These are phyloP conservation scores for Penicillium oxalicum DNA, from an alignment of 2,329 filamentous ascomycete genomes.

Conservation along the genomic window DNA sequence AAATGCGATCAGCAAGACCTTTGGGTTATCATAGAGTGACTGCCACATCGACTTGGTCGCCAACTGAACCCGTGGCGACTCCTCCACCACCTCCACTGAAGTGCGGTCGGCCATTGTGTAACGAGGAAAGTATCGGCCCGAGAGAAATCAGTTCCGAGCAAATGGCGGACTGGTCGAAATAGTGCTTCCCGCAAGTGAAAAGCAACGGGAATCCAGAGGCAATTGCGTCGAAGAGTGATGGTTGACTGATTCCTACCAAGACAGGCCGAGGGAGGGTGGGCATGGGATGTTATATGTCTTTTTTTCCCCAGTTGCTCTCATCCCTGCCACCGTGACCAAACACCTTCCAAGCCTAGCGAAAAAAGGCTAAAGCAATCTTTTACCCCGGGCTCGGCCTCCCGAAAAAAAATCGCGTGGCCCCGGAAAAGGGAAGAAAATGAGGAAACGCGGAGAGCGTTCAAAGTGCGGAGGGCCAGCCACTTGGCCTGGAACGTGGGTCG, in stretches of 20 bases:
- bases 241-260: not conserved
- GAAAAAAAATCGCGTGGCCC: constrained; percentile 11
- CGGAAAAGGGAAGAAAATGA: constrained; percentile 6
- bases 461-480: constrained; percentile 10
- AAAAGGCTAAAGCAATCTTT: constrained; percentile 7
- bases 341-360: not conserved
- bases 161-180: not conserved
- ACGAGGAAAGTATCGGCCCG: not conserved
- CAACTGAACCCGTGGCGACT: constrained; percentile 14
- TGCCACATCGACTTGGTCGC: constrained; percentile 24
- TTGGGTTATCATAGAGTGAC: constrained; percentile 34
- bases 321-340: not conserved
- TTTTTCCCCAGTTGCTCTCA: not conserved
- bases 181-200: not conserved
- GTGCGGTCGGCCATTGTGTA: constrained; percentile 14
- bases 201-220: not conserved
- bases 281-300: constrained; percentile 12
- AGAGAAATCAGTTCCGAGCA: not conserved
- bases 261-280: constrained; percentile 5
- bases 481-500: constrained; percentile 2
- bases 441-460: constrained; percentile 15
- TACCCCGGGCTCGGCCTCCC: constrained; percentile 17
- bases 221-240: constrained; percentile 2
- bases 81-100: constrained; percentile 16
- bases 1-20: constrained; percentile 48